A percentile compares a stretch with the other conserved stretches of the same genome.
These are phyloP conservation scores for Apiospora saccharicola DNA, from an alignment of 2,329 filamentous ascomycete species.

Conservation along the genomic window DNA sequence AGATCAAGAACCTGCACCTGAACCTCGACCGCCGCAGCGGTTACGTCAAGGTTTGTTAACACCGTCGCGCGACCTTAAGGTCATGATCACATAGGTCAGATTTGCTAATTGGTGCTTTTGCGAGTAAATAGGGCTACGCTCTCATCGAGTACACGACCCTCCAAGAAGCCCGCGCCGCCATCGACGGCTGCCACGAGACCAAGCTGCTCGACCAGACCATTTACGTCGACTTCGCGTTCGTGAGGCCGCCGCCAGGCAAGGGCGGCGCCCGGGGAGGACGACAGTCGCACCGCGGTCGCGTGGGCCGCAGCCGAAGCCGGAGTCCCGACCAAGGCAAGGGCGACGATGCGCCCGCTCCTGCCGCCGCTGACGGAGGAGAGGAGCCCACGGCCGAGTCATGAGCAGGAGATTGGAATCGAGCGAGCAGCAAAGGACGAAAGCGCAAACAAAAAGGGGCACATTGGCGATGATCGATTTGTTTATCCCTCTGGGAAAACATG, in stretches of 20 bases:
- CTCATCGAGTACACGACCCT: slow-evolving; percentile 85
- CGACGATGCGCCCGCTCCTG: slow-evolving; percentile 2
- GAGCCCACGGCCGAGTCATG: neutral
- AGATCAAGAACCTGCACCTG: slow-evolving; percentile 86
- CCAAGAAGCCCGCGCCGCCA: slow-evolving; percentile 80
- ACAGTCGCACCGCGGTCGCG: slow-evolving; percentile 49
- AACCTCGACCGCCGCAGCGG: slow-evolving; percentile 84
- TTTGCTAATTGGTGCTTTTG: neutral
- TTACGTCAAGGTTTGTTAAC: slow-evolving; percentile 76
- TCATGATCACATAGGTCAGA: no score
- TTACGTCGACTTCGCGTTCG: slow-evolving; percentile 84
- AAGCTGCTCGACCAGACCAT: slow-evolving; percentile 85
- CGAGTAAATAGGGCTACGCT: slow-evolving; percentile 72
- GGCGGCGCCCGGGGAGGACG: slow-evolving; percentile 49
- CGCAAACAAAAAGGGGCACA: no score
- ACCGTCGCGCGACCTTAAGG: no score
- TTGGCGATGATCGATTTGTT: neutral
- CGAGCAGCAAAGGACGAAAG: neutral
- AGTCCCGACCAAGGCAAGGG: slow-evolving; percentile 47
- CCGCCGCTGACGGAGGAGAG: neutral
- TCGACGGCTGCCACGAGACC: slow-evolving; percentile 78
- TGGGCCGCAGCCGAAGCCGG: slow-evolving; percentile 54
- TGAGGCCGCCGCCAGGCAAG: slow-evolving; percentile 76
- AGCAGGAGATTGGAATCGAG: neutral
- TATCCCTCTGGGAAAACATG: neutral